Evolutionary conservation across 2,329 filamentous ascomycete species (phyloP).

Genomic region (Purpureocillium lavendulum): DNA sequence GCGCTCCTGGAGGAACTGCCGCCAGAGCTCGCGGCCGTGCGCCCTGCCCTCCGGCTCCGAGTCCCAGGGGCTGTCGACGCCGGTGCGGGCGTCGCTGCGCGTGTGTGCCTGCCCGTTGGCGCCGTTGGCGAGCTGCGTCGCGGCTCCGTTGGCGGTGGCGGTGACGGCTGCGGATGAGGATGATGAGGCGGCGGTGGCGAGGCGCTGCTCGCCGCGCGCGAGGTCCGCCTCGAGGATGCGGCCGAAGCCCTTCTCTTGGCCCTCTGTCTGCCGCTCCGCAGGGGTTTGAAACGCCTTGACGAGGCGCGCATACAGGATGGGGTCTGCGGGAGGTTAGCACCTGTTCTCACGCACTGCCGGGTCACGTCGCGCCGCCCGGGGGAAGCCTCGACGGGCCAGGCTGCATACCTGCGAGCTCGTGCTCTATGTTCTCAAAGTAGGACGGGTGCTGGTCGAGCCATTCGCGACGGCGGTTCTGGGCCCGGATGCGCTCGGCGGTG

Average conservation of each 20-base stretch:
- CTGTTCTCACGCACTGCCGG: background rate
- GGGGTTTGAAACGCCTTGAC: slow-evolving; percentile 69
- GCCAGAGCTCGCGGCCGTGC: slow-evolving; percentile 63
- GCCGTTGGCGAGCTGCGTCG: slow-evolving; percentile 28
- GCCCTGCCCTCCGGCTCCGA: slow-evolving; percentile 34
- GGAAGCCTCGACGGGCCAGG: no score
- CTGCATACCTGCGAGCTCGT: slow-evolving; percentile 47
- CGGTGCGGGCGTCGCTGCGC: background rate
- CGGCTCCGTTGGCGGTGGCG: slow-evolving; percentile 12
- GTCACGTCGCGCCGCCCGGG: no score
- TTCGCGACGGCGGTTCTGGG: slow-evolving; percentile 70
- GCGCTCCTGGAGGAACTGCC: slow-evolving; percentile 60
- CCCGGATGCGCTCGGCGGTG: slow-evolving; percentile 38
- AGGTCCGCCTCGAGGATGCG: slow-evolving; percentile 72
- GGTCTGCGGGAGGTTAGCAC: slow-evolving; percentile 40
- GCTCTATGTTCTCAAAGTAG: slow-evolving; percentile 55
- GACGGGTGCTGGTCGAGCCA: slow-evolving; percentile 65
- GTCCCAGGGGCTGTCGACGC: slow-evolving; percentile 17
- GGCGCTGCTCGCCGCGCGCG: slow-evolving; percentile 65
- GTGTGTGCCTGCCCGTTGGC: slow-evolving; percentile 24
- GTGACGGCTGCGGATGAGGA: slow-evolving; percentile 2
- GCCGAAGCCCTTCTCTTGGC: slow-evolving; percentile 66
- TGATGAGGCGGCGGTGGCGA: slow-evolving; percentile 39
- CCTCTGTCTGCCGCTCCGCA: slow-evolving; percentile 65
- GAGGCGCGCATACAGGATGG: slow-evolving; percentile 72